Conservation (phyloP, 2,329 filamentous ascomycete genomes). For the Raffaelea albimanens region DNA sequence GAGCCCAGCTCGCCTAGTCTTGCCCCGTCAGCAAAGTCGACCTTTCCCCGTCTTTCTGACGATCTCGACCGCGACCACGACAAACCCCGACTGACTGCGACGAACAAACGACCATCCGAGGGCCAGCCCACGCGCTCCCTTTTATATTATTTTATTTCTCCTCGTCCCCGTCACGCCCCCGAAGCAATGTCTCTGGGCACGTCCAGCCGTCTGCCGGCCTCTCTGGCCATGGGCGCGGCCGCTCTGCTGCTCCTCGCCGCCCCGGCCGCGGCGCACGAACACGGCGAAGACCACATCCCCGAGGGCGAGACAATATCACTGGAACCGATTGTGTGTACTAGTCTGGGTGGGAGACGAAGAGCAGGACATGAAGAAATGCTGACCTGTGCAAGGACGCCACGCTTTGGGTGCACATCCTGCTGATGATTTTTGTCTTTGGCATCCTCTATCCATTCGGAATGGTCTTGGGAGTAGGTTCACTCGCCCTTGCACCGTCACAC, state of each 20-base stretch:
- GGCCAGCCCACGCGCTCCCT: no score
- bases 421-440: slow-evolving; percentile 82
- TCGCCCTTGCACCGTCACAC: background rate
- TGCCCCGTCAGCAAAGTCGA: no score
- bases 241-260: slow-evolving; percentile 8
- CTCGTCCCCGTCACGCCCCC: no score
- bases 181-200: no score
- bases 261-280: slow-evolving; percentile 33
- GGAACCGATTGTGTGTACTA: slow-evolving; percentile 42
- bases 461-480: slow-evolving; percentile 72
- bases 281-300: slow-evolving; percentile 47
- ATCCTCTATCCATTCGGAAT: slow-evolving; percentile 90
- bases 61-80: no score
- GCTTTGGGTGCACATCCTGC: slow-evolving; percentile 87
- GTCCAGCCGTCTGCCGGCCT: background rate
- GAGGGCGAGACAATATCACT: slow-evolving; percentile 60
- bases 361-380: no score
- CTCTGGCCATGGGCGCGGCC: slow-evolving; percentile 1
- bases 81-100: no score
- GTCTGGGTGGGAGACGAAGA: background rate
- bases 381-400: slow-evolving; percentile 54
- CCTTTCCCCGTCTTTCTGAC: no score
- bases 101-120: no score
- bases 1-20: no score
- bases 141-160: no score